Conservation (phyloP, 352 stramenopile genomes). For the Globisporangium ultimum region DNA sequence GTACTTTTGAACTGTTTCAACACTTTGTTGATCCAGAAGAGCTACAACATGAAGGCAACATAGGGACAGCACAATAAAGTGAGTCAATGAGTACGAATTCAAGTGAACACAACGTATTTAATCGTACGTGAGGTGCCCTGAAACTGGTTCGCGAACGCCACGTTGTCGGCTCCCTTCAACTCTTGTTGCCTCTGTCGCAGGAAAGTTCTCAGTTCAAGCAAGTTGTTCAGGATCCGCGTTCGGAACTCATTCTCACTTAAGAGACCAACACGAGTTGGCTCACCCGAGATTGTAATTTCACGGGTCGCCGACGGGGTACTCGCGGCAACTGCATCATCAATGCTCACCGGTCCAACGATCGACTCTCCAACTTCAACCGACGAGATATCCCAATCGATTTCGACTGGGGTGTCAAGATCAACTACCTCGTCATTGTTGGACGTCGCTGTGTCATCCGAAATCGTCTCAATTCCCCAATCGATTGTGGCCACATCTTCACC, state of each 20-base stretch:
- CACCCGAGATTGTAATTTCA: constrained; percentile 2
- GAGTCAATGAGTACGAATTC: background rate
- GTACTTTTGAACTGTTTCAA: constrained; percentile 38
- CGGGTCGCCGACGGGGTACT: background rate
- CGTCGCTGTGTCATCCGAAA: constrained; percentile 12
- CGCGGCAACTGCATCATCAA: constrained; percentile 4
- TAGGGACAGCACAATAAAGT: background rate
- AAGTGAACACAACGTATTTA: background rate
- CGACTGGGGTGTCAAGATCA: constrained; percentile 31
- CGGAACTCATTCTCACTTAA: constrained; percentile 58
- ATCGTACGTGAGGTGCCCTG: constrained; percentile 54
- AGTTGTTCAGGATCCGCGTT: constrained; percentile 59
- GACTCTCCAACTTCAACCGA: constrained; percentile 34
- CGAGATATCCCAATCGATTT: constrained; percentile 82
- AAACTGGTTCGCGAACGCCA: constrained; percentile 76
- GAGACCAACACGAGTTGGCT: constrained; percentile 42
- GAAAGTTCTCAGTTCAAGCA: constrained; percentile 72
- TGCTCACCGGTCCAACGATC: constrained; percentile 11
- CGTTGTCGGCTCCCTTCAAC: constrained; percentile 27
- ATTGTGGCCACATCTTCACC: constrained; percentile 30
- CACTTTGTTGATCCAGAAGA: constrained; percentile 60
- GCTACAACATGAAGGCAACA: constrained; percentile 3
- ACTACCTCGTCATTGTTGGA: constrained; percentile 16
- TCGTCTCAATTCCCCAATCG: constrained; percentile 66
- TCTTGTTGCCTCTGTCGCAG: constrained; percentile 51